Evolutionary conservation across 2,329 filamentous ascomycete species (phyloP).

Genomic region (Colletotrichum chrysophilum): DNA sequence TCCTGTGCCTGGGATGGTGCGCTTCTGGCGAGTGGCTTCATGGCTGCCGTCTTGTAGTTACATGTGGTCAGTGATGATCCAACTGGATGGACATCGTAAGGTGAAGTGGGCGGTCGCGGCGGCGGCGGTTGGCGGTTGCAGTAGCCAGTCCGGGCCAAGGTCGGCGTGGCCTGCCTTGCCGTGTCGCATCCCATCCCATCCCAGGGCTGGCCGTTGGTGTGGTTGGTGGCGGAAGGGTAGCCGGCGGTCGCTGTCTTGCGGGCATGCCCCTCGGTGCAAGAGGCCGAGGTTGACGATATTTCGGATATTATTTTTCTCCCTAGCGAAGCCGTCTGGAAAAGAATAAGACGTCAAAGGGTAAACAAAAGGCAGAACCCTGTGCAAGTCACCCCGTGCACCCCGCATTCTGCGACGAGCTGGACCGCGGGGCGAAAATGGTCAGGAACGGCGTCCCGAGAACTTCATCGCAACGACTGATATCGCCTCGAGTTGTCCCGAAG

Average conservation of each 20-base stretch:
- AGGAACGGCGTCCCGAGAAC: conserved; percentile 19
- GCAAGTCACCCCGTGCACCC: neutral
- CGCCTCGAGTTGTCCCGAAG: conserved; percentile 20
- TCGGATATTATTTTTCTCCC: neutral
- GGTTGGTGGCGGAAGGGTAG: neutral
- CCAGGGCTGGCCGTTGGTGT: neutral
- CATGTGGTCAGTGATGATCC: neutral
- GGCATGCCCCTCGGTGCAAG: neutral
- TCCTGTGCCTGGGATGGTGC: neutral
- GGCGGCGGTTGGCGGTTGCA: neutral
- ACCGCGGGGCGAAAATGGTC: conserved; percentile 27
- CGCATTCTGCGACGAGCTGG: neutral
- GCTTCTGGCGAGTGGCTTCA: conserved; percentile 2
- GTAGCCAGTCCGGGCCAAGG: neutral
- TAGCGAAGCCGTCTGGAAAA: neutral
- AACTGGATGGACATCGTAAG: neutral
- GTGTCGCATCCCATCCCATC: neutral
- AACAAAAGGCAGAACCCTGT: conserved; percentile 6
- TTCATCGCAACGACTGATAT: conserved; percentile 5
- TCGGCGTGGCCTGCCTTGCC: neutral
- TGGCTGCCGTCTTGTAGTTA: neutral
- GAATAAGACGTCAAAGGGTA: neutral
- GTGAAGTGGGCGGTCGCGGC: neutral
- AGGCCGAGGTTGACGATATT: conserved; percentile 10
- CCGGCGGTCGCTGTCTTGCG: neutral